Conservation (phyloP, 768 basidiomycete species). For the Lactarius sp. region DNA sequence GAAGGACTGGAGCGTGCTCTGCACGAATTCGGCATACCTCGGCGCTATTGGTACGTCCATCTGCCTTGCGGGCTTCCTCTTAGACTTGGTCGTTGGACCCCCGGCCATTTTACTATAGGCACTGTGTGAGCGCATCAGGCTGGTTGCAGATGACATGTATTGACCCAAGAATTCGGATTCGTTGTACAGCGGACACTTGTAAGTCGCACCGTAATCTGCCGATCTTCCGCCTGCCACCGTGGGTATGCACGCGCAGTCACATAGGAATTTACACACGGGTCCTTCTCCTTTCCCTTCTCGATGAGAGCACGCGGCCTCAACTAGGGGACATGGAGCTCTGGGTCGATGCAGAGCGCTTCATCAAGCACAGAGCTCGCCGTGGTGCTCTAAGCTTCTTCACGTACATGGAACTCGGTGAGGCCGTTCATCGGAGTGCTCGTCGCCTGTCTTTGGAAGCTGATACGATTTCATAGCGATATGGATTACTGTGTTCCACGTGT, state of each 20-base stretch:
- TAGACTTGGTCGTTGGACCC: background rate
- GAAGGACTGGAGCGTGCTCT: slow-evolving; percentile 48
- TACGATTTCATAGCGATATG: slow-evolving; percentile 34
- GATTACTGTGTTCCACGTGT: slow-evolving; percentile 43
- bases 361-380: slow-evolving; percentile 45
- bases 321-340: slow-evolving; percentile 51
- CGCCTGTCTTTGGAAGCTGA: background rate
- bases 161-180: background rate
- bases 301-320: slow-evolving; percentile 40
- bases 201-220: slow-evolving; percentile 21
- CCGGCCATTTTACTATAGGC: slow-evolving; percentile 5
- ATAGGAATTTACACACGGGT: slow-evolving; percentile 53
- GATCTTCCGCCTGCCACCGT: background rate
- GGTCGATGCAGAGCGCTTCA: slow-evolving; percentile 48
- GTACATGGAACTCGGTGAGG: slow-evolving; percentile 33
- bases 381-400: slow-evolving; percentile 53
- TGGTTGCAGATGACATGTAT: too few relatives aligned
- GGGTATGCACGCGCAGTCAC: slow-evolving; percentile 34
- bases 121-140: slow-evolving; percentile 29
- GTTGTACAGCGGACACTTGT: slow-evolving; percentile 39
- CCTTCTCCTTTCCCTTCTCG: slow-evolving; percentile 45
- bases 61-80: background rate
- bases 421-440: background rate
- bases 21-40: slow-evolving; percentile 48
- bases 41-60: slow-evolving; percentile 43